Base-by-base conservation (phyloP, 345 rosid genomes). In the Turnera subulata region DNA sequence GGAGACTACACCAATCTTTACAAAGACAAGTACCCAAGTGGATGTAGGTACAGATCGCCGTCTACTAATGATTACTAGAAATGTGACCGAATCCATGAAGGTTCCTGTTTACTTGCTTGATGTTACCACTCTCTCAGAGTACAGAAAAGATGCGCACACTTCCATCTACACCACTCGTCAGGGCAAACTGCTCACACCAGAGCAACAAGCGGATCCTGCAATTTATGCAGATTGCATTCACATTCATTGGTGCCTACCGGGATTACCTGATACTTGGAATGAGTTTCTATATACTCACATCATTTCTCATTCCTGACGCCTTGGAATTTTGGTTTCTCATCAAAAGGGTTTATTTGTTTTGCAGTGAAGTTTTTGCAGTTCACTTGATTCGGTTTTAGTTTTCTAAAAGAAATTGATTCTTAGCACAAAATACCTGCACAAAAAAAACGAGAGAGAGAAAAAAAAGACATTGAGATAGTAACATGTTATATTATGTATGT, bases 101-200 rank as follows among this genome's bases (percentile, higher is more conserved):
- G 46, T 57, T 11, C 60, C 51, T 10, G 26, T 69, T 39, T 16
- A 63, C n/a, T 35, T 69, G 21, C 21, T 63, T 11, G 39, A 69
- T 46, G 58, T 69, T 35, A 69, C 61, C 4, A 46, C 50, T 15
- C 44, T 69, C 18, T 69, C 73, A 6, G 64, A 63, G 50, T 63
- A 69, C 59, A 53, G 74, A 63, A 69, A 63, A 63, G 69, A 69
- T 63, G 69, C 65, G 5, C 73, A 69, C 44, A 53, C 74, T 2
- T 63, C 64, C 0, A 33, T 69, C 22, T 63, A 57, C 46, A 63
- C 65, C 9, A 58, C 63, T 7, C 62, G 65, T 19, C 74, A 63
- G 20, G 56, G 64, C 14, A 12, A 63, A 35, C 29, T 69, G 46
- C 64, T 63, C 19, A 19, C 68, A 3, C 46, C 60, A 4, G 64